Evolutionary conservation across 805 yeast genomes (phyloP).

Genomic region (Vanderwaltozyma yarrowii): DNA sequence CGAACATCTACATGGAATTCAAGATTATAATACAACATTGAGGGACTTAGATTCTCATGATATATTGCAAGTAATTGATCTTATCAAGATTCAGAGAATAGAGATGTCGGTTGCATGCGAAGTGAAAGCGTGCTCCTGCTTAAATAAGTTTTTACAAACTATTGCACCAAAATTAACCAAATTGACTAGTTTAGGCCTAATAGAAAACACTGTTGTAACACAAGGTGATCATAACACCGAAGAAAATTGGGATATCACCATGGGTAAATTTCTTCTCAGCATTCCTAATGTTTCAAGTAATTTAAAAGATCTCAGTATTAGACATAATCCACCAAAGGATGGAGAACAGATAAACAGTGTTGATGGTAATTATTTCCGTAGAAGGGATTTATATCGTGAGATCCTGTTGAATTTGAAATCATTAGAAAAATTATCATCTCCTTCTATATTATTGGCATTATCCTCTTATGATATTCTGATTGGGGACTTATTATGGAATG

Average conservation of each 20-base stretch:
- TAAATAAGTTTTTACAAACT: slow-evolving; percentile 32
- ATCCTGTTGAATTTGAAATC: slow-evolving; percentile 37
- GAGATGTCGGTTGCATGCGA: slow-evolving; percentile 50
- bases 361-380: slow-evolving; percentile 62
- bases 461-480: slow-evolving; percentile 62
- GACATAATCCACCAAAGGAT: slow-evolving; percentile 48
- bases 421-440: slow-evolving; percentile 41
- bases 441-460: slow-evolving; percentile 48
- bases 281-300: slow-evolving; percentile 25
- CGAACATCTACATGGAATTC: slow-evolving; percentile 37
- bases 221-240: slow-evolving; percentile 37
- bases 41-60: slow-evolving; percentile 25
- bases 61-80: slow-evolving; percentile 26
- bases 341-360: slow-evolving; percentile 54
- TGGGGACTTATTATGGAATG: slow-evolving; percentile 68
- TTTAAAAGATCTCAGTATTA: slow-evolving; percentile 38
- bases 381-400: slow-evolving; percentile 41
- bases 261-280: slow-evolving; percentile 33
- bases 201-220: slow-evolving; percentile 29
- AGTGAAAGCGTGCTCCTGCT: slow-evolving; percentile 36
- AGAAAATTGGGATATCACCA: slow-evolving; percentile 44
- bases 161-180: slow-evolving; percentile 27
- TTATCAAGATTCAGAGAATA: slow-evolving; percentile 29
- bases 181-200: slow-evolving; percentile 19
- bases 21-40: slow-evolving; percentile 30